A percentile compares a stretch with the other conserved stretches of the same genome.
These are phyloP conservation scores for Aureobasidium uvarum DNA, from an alignment of 2,329 filamentous ascomycete genomes.

Conservation along the genomic window DNA sequence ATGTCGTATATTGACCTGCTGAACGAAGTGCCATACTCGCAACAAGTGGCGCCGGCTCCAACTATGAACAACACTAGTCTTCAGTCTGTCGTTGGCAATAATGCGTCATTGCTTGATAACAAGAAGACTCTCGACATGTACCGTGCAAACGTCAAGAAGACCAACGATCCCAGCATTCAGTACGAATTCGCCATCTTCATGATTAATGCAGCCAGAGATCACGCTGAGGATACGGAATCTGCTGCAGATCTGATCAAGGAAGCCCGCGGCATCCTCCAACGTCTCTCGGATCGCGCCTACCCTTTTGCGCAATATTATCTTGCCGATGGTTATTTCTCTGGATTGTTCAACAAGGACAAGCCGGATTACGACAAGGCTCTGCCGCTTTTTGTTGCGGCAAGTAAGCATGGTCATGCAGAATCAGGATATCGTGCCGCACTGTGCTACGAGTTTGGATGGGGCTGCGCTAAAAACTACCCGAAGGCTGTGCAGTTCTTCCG, in stretches of 20 bases:
- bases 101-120: slow-evolving; percentile 84
- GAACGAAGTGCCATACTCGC: slow-evolving; percentile 69
- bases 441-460: slow-evolving; percentile 99
- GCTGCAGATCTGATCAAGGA: slow-evolving; percentile 72
- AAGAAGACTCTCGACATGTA: slow-evolving; percentile 99
- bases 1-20: slow-evolving; percentile 62
- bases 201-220: slow-evolving; percentile 82
- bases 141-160: slow-evolving; percentile 94
- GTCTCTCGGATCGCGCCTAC: slow-evolving; percentile 80
- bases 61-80: slow-evolving; percentile 78
- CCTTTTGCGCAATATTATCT: slow-evolving; percentile 98
- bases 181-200: slow-evolving; percentile 97
- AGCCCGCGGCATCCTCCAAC: slow-evolving; percentile 84
- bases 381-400: slow-evolving; percentile 85
- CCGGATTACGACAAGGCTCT: slow-evolving; percentile 90
- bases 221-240: slow-evolving; percentile 43
- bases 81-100: slow-evolving; percentile 75
- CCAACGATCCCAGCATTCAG: slow-evolving; percentile 82
- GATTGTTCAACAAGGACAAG: slow-evolving; percentile 91
- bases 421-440: slow-evolving; percentile 89
- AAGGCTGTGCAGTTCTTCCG: slow-evolving; percentile 95
- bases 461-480: slow-evolving; percentile 80
- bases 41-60: slow-evolving; percentile 64
- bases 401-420: slow-evolving; percentile 96
- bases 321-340: slow-evolving; percentile 89